phyloP scores from a whole-genome alignment of 495 filamentous ascomycete genomes.

The Penicillium bovifimosum region DNA sequence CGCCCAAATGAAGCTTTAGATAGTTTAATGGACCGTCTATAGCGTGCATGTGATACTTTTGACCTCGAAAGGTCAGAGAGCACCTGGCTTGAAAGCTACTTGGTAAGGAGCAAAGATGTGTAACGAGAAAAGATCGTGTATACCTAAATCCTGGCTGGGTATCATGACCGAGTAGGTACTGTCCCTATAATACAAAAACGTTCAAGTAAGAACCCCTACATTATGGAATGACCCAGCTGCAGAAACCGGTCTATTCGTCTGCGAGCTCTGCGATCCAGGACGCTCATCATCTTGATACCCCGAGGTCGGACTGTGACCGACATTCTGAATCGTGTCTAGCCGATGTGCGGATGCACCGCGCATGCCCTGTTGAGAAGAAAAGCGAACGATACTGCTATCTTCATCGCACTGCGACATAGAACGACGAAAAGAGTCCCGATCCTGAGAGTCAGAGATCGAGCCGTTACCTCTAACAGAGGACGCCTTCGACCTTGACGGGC shows the following conservation, averaged over 20 bases:
- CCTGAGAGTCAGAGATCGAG: neutral
- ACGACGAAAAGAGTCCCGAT: neutral
- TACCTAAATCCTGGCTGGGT: neutral
- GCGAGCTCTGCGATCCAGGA: neutral
- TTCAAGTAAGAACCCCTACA: neutral
- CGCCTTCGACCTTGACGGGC: conserved; percentile 1
- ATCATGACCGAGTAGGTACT: neutral
- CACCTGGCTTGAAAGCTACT: too few species aligned
- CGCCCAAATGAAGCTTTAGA: too few species aligned
- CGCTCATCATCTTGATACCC: neutral
- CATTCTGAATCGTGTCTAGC: neutral
- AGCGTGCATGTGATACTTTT: too few species aligned
- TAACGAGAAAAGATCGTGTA: too few species aligned
- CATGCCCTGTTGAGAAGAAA: neutral
- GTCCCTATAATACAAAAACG: neutral
- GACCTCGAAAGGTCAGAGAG: too few species aligned
- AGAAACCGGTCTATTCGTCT: neutral
- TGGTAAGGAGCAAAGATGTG: too few species aligned
- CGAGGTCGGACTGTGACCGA: neutral
- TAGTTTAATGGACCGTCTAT: too few species aligned
- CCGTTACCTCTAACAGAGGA: neutral
- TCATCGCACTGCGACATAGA: neutral
- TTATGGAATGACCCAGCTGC: conserved; percentile 12
- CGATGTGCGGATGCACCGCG: neutral
- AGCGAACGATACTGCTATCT: conserved; percentile 1